Percentiles rank a stretch among this genome's conserved stretches.
Conservation (phyloP, 1,284 basidiomycete species). For the Ustilago vetiveriae region DNA sequence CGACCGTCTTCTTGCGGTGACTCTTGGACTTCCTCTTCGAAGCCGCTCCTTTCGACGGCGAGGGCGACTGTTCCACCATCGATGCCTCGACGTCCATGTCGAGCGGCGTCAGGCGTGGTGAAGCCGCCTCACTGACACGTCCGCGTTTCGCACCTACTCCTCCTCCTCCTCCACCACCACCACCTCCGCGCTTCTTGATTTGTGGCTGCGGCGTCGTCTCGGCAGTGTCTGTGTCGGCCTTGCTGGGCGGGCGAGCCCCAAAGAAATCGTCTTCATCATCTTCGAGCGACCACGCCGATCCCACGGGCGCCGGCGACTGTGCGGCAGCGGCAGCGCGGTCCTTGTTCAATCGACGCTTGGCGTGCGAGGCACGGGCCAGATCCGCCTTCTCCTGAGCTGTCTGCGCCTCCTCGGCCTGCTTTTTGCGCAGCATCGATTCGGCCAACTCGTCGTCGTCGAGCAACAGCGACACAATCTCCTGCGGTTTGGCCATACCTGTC, state of each 20-base stretch:
- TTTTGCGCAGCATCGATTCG: conserved; percentile 65
- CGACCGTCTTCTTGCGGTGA: conserved; percentile 51
- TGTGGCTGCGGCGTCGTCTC: conserved; percentile 48
- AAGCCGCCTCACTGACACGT: conserved; percentile 30
- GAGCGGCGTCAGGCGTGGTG: conserved; percentile 39
- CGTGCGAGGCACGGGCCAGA: conserved; percentile 60
- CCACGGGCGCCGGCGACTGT: conserved; percentile 22
- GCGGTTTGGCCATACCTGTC: conserved; percentile 81
- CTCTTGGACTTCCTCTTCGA: conserved; percentile 47
- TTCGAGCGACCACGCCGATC: conserved; percentile 59
- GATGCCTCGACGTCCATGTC: conserved; percentile 26
- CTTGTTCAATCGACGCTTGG: conserved; percentile 56
- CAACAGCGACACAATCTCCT: conserved; percentile 94
- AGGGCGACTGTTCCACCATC: conserved; percentile 16
- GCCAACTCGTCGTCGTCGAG: conserved; percentile 85
- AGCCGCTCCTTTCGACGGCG: conserved; percentile 13
- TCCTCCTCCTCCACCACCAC: not conserved
- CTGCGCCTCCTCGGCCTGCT: conserved; percentile 66
- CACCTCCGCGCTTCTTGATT: conserved; percentile 21
- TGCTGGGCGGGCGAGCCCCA: conserved; percentile 51
- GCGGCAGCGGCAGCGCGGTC: conserved; percentile 46
- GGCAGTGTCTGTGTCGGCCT: conserved; percentile 42
- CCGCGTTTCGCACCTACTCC: conserved; percentile 22
- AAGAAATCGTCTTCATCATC: conserved; percentile 67
- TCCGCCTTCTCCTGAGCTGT: conserved; percentile 64